These are phyloP conservation scores for Bidens hawaiensis DNA, from an alignment of 140 eudicot species.

Conservation along the genomic window DNA sequence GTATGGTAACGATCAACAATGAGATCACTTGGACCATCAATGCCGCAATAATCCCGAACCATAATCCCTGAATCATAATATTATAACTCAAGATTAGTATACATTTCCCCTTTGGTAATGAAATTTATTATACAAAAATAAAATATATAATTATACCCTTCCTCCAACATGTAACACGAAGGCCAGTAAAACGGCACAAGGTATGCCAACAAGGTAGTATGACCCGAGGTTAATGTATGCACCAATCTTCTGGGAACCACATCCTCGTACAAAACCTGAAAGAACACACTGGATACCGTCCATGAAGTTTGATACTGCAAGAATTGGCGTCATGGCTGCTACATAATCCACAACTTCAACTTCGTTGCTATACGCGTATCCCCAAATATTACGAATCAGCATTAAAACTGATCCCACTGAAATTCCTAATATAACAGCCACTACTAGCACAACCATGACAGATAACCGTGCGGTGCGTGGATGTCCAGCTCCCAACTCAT, in stretches of 20 bases:
- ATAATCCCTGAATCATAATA: constrained; percentile 51
- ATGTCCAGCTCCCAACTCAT: constrained; percentile 83
- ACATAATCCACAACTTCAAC: constrained; percentile 65
- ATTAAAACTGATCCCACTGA: constrained; percentile 46
- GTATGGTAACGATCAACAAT: constrained; percentile 33
- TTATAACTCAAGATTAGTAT: not conserved
- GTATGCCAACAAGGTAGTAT: constrained; percentile 83
- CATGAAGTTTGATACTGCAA: constrained; percentile 63
- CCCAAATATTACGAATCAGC: constrained; percentile 63
- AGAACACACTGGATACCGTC: constrained; percentile 81
- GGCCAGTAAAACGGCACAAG: constrained; percentile 60
- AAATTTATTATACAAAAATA: no score
- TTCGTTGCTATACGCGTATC: constrained; percentile 71
- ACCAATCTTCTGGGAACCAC: constrained; percentile 82
- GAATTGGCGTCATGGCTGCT: constrained; percentile 69
- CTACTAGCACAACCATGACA: constrained; percentile 46
- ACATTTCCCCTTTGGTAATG: no score
- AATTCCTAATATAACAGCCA: constrained; percentile 48
- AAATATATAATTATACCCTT: constrained; percentile 32
- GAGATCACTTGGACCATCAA: constrained; percentile 50
- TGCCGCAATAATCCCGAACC: constrained; percentile 75
- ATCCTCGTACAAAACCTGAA: constrained; percentile 85
- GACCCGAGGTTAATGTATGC: constrained; percentile 83
- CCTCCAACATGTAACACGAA: constrained; percentile 65
- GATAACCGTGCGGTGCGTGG: constrained; percentile 71